phyloP scores from a whole-genome alignment of 2,329 filamentous ascomycete genomes.

The Escovopsis sp. region DNA sequence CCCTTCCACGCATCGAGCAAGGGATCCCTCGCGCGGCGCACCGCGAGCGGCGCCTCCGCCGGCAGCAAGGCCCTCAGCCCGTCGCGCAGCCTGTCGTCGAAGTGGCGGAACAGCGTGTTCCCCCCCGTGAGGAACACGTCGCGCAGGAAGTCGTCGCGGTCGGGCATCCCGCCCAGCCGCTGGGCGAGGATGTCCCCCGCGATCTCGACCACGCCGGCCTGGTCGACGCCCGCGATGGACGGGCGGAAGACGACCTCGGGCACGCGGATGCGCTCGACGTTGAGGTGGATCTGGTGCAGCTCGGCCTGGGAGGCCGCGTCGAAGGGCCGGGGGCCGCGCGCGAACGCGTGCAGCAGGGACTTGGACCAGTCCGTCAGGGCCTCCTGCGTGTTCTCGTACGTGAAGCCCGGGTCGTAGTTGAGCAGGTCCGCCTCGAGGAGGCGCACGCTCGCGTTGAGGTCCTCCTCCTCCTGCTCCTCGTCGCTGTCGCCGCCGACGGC shows the following conservation, averaged over 20 bases:
- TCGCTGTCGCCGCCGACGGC: constrained; percentile 69
- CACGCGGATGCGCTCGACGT: constrained; percentile 88
- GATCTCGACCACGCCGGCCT: constrained; percentile 86
- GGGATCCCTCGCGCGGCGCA: constrained; percentile 61
- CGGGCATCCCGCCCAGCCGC: constrained; percentile 44
- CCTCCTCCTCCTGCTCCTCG: constrained; percentile 86
- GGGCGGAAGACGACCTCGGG: constrained; percentile 90
- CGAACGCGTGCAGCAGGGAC: constrained; percentile 75
- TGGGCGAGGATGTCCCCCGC: constrained; percentile 78
- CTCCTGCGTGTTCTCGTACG: constrained; percentile 80
- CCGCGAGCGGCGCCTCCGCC: constrained; percentile 46
- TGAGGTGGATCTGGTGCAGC: constrained; percentile 80
- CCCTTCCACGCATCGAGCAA: constrained; percentile 86
- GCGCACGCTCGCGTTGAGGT: constrained; percentile 59
- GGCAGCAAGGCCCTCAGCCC: constrained; percentile 63
- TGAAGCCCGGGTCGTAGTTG: constrained; percentile 74
- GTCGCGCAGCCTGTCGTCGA: constrained; percentile 63
- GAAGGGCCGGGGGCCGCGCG: constrained; percentile 75
- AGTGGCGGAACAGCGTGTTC: constrained; percentile 70
- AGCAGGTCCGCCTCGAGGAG: constrained; percentile 72
- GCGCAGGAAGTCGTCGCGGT: constrained; percentile 55
- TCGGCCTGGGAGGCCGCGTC: constrained; percentile 65
- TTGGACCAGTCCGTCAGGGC: constrained; percentile 94
- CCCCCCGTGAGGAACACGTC: constrained; percentile 95
- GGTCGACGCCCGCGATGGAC: constrained; percentile 79